phyloP scores from a whole-genome alignment of 2,329 filamentous ascomycete species.

The Cladorrhinum sp. region DNA sequence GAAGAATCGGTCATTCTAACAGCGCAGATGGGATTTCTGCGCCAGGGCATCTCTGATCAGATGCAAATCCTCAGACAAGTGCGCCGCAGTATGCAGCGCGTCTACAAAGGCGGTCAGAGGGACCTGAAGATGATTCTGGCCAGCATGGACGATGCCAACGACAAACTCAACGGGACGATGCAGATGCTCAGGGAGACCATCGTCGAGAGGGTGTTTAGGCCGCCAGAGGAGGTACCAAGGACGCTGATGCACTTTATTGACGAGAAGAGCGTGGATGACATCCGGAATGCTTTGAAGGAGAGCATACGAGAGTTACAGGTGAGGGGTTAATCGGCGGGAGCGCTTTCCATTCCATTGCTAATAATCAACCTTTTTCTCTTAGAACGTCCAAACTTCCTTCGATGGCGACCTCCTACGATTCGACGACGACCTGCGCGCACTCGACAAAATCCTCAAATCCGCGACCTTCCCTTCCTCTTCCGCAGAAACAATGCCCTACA shows the following conservation, averaged over 20 bases:
- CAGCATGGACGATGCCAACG: conserved; percentile 64
- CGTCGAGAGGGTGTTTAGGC: conserved; percentile 63
- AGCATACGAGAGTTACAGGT: conserved; percentile 71
- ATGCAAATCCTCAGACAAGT: conserved; percentile 50
- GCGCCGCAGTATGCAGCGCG: conserved; percentile 49
- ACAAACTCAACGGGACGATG: conserved; percentile 64
- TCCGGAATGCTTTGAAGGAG: conserved; percentile 64
- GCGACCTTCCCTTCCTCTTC: conserved; percentile 37
- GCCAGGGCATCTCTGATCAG: conserved; percentile 58
- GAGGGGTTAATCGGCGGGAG: conserved; percentile 13
- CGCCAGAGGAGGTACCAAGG: conserved; percentile 55
- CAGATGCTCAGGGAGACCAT: conserved; percentile 59
- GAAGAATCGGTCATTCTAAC: conserved; percentile 75
- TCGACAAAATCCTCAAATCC: conserved; percentile 57
- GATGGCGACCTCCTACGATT: conserved; percentile 73
- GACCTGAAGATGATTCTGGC: conserved; percentile 62
- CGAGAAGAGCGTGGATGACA: conserved; percentile 63
- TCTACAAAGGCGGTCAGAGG: conserved; percentile 56
- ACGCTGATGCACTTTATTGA: conserved; percentile 75
- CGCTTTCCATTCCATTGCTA: not conserved
- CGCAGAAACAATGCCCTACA: conserved; percentile 30
- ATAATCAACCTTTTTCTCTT: not conserved
- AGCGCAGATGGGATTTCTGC: conserved; percentile 67
- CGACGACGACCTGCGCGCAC: conserved; percentile 66
- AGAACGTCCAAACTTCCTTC: conserved; percentile 68